These are phyloP conservation scores for Castanopsis chinensis DNA, from an alignment of 306 rosid species.

Conservation along the genomic window DNA sequence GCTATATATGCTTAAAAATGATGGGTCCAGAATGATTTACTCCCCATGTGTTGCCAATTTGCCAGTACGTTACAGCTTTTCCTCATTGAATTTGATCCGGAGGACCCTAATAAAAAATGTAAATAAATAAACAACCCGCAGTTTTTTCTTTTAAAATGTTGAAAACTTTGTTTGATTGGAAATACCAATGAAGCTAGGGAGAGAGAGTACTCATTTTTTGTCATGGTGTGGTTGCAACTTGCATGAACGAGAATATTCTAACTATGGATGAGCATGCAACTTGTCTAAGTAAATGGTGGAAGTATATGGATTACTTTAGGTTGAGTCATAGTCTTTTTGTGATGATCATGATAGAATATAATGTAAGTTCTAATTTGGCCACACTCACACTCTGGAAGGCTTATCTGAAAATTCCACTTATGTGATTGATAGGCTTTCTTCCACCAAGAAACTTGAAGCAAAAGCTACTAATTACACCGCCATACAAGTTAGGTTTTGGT, in stretches of 20 bases:
- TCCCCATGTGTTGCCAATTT: slow-evolving; percentile 6
- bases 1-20: slow-evolving; percentile 10
- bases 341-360: no score
- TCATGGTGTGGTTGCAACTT: neutral
- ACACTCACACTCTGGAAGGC: neutral
- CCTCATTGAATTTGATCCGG: neutral
- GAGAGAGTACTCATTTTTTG: neutral
- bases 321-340: neutral
- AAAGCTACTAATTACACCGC: neutral
- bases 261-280: neutral
- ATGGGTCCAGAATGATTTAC: slow-evolving; percentile 27
- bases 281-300: neutral
- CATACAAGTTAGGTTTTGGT: neutral
- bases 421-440: neutral
- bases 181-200: no score
- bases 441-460: neutral
- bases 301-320: neutral
- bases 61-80: slow-evolving; percentile 14
- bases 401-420: neutral
- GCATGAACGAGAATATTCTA: neutral
- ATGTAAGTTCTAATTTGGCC: no score
- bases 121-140: no score
- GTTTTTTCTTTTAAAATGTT: no score
- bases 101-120: no score
- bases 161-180: no score